Conservation (phyloP, 2,329 filamentous ascomycete genomes). For the Colletotrichum sp. region DNA sequence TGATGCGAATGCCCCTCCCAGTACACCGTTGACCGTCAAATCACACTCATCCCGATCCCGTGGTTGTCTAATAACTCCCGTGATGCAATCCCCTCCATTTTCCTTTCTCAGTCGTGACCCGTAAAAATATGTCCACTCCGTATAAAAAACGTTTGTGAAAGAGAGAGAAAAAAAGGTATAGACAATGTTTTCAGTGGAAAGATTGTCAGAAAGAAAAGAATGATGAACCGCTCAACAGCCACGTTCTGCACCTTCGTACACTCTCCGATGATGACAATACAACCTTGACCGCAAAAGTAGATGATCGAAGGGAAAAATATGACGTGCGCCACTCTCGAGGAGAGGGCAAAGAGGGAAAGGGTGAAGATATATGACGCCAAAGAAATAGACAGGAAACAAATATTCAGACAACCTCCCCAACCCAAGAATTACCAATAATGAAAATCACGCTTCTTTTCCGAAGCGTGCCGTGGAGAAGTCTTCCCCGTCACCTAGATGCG, state of each 20-base stretch:
- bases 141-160: background rate
- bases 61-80: conserved; percentile 13
- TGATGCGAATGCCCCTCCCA: conserved; percentile 14
- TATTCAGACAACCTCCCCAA: conserved; percentile 10
- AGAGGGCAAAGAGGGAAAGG: background rate
- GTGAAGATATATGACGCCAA: background rate
- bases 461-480: background rate
- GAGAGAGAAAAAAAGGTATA: background rate
- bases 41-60: background rate
- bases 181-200: background rate
- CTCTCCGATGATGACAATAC: conserved; percentile 2
- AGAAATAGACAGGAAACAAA: background rate
- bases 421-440: background rate
- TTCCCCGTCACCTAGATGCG: background rate
- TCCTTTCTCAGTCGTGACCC: background rate
- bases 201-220: background rate
- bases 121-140: background rate
- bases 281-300: background rate
- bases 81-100: background rate
- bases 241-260: conserved; percentile 7
- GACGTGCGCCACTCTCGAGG: background rate
- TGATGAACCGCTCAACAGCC: conserved; percentile 9
- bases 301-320: background rate
- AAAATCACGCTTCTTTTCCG: background rate
- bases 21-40: background rate